phyloP scores from a whole-genome alignment of 2,329 filamentous ascomycete species.

The Hansfordia pulvinata region DNA sequence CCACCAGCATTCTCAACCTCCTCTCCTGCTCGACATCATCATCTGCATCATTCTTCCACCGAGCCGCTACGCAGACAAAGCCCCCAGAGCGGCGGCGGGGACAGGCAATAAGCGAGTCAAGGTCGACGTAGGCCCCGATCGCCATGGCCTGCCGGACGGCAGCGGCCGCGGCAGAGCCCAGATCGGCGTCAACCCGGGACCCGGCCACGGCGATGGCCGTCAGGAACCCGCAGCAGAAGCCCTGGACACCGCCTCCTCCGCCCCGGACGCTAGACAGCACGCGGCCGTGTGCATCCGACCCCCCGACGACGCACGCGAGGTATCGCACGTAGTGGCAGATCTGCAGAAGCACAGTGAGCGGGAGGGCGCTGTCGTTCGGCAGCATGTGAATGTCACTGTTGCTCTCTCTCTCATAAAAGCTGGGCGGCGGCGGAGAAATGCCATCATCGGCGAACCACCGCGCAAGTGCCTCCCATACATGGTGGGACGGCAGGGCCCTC shows the following conservation, averaged over 20 bases:
- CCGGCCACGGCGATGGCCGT: conserved; percentile 6
- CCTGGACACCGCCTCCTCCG: conserved; percentile 7
- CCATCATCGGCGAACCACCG: too few species aligned
- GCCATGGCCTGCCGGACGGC: conserved; percentile 7
- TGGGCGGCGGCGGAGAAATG: too few species aligned
- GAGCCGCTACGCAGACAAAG: conserved; percentile 4
- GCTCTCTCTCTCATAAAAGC: too few species aligned
- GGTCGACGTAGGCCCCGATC: conserved; percentile 5
- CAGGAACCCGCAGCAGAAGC: conserved; percentile 9
- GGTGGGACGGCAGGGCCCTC: too few species aligned
- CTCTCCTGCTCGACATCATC: background rate
- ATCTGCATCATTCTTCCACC: conserved; percentile 6
- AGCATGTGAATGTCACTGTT: background rate
- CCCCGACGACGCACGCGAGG: conserved; percentile 3
- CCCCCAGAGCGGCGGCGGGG: conserved; percentile 1
- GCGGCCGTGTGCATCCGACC: conserved; percentile 1
- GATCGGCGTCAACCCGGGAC: conserved; percentile 3
- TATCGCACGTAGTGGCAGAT: conserved; percentile 3
- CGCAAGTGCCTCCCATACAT: too few species aligned
- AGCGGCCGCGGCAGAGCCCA: conserved; percentile 4
- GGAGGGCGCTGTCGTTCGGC: conserved; percentile 1
- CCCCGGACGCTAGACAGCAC: conserved; percentile 2
- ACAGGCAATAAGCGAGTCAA: conserved; percentile 2
- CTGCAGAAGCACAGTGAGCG: conserved; percentile 1
- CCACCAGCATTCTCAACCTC: background rate